Evolutionary conservation across 2,329 filamentous ascomycete genomes (phyloP).

Genomic region (Calonectria hawksworthii): DNA sequence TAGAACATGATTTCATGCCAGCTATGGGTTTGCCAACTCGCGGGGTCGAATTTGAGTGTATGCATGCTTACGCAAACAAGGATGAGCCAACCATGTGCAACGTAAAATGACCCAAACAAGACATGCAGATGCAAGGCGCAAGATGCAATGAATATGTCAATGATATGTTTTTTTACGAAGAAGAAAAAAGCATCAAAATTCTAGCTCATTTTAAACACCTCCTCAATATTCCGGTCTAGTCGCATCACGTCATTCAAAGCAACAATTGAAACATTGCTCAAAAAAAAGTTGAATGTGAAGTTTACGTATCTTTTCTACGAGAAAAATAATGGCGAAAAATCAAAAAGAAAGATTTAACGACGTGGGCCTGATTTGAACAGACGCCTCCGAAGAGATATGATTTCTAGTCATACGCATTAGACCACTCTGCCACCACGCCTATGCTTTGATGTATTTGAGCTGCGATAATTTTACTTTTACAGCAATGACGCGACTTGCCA

Average conservation of each 20-base stretch:
- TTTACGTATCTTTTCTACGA: too few relatives aligned
- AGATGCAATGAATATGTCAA: too few relatives aligned
- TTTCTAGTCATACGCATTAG: slow-evolving; percentile 16
- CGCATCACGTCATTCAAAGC: not conserved
- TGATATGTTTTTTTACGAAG: too few relatives aligned
- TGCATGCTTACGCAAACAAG: not conserved
- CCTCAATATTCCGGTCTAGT: not conserved
- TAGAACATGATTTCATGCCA: not conserved
- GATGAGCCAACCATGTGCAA: not conserved
- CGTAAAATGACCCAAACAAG: not conserved
- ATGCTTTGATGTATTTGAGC: not conserved
- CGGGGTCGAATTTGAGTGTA: not conserved
- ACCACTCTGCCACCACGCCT: slow-evolving; percentile 13
- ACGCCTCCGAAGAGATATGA: slow-evolving; percentile 15
- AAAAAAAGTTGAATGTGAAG: not conserved
- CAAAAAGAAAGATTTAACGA: not conserved
- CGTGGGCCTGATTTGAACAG: slow-evolving; percentile 13
- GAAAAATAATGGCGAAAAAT: not conserved
- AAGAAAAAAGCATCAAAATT: too few relatives aligned
- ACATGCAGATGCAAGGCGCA: not conserved
- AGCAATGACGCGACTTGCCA: not conserved
- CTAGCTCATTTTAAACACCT: not conserved
- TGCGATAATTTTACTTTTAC: not conserved
- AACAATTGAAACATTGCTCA: not conserved
- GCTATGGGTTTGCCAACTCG: not conserved